These are phyloP conservation scores for Simmondsia chinensis DNA, from an alignment of 148 eudicot species.

Conservation along the genomic window DNA sequence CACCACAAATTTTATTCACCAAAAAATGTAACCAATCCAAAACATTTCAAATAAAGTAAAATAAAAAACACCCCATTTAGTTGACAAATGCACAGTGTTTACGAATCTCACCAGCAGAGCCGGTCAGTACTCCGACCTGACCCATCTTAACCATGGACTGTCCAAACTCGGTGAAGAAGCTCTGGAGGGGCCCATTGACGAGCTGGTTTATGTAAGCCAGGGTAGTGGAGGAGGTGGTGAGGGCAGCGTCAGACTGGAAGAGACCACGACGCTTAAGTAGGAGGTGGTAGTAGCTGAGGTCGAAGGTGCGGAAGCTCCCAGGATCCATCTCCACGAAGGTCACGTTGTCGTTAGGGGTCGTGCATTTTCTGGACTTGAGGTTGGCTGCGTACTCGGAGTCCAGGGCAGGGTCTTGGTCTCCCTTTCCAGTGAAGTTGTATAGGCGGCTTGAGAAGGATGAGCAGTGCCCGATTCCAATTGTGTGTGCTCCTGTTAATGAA, in stretches of 20 bases:
- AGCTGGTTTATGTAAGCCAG: slow-evolving; percentile 15
- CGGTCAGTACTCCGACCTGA: slow-evolving; percentile 28
- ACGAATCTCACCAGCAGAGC: slow-evolving; percentile 22
- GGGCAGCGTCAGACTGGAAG: slow-evolving; percentile 49
- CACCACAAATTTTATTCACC: too few relatives aligned
- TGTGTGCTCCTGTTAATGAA: slow-evolving; percentile 72
- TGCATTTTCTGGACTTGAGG: slow-evolving; percentile 21
- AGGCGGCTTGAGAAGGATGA: slow-evolving; percentile 23
- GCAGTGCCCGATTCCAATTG: slow-evolving; percentile 48
- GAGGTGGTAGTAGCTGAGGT: slow-evolving; percentile 19
- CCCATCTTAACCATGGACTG: slow-evolving; percentile 26
- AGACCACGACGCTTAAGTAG: slow-evolving; percentile 25
- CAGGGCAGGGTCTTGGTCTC: slow-evolving; percentile 36
- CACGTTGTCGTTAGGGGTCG: slow-evolving; percentile 7
- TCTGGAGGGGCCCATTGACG: slow-evolving; percentile 1
- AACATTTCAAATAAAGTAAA: too few relatives aligned
- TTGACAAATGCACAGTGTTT: slow-evolving; percentile 21
- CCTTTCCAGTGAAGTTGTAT: slow-evolving; percentile 54
- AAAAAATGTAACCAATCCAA: too few relatives aligned
- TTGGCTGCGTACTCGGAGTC: slow-evolving; percentile 24
- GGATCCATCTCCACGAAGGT: slow-evolving; percentile 46
- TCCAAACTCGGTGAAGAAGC: slow-evolving; percentile 27
- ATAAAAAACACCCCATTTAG: too few relatives aligned
- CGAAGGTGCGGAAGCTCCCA: slow-evolving; percentile 23
- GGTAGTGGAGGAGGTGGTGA: slow-evolving; percentile 23